Percentiles rank a stretch among this genome's conserved stretches.
Evolutionary conservation across 768 basidiomycete genomes (phyloP).

Genomic region (Leucocoprinus leucothites): DNA sequence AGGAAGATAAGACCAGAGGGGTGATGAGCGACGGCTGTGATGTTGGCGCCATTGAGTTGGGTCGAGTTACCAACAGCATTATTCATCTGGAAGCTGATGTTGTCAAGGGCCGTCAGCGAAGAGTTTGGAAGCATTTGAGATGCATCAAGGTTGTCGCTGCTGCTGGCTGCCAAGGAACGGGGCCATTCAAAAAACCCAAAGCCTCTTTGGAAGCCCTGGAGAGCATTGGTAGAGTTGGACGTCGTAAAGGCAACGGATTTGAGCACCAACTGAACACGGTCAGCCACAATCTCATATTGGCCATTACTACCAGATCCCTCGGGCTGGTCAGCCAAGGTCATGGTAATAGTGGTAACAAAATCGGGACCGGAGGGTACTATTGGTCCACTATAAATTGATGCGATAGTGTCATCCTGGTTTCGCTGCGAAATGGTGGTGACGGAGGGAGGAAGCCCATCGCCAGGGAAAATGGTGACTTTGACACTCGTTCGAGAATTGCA

Average conservation of each 20-base stretch:
- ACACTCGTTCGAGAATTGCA: constrained; percentile 81
- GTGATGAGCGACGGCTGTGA: constrained; percentile 63
- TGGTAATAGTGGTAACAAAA: constrained; percentile 72
- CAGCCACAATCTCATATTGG: constrained; percentile 82
- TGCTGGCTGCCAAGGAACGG: constrained; percentile 33
- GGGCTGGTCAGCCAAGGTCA: constrained; percentile 69
- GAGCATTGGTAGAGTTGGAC: constrained; percentile 27
- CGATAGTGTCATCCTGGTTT: constrained; percentile 56
- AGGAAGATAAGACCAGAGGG: constrained; percentile 64
- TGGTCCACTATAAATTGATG: constrained; percentile 76
- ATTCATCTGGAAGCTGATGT: constrained; percentile 58
- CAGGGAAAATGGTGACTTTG: constrained; percentile 78
- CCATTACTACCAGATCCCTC: constrained; percentile 59
- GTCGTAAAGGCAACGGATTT: constrained; percentile 49
- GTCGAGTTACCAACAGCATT: constrained; percentile 51
- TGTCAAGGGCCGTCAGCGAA: constrained; percentile 66
- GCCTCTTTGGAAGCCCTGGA: constrained; percentile 37
- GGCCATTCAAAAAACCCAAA: constrained; percentile 95
- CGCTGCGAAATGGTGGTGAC: constrained; percentile 75
- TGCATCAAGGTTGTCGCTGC: constrained; percentile 48
- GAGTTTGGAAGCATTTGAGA: constrained; percentile 62
- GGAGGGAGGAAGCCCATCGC: constrained; percentile 57
- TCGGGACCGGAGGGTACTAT: constrained; percentile 69
- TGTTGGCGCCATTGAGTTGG: constrained; percentile 32
- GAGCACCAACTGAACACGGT: constrained; percentile 77